These are phyloP conservation scores for Spiraea crenata DNA, from an alignment of 331 rosid genomes.

Conservation along the genomic window DNA sequence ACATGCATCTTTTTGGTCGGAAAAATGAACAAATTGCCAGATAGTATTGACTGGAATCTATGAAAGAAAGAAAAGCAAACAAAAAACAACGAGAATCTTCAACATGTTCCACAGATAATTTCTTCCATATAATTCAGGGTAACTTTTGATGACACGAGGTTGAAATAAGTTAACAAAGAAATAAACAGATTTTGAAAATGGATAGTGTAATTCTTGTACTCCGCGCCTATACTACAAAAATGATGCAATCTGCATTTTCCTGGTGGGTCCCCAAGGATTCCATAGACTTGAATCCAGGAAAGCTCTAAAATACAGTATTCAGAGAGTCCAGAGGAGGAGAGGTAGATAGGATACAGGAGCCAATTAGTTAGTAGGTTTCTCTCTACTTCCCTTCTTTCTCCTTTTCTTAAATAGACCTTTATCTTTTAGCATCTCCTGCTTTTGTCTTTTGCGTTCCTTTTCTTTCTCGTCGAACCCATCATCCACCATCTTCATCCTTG, in stretches of 20 bases:
- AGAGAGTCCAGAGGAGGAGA: not conserved
- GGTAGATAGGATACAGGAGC: not conserved
- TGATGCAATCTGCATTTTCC: not conserved
- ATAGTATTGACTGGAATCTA: too few species aligned
- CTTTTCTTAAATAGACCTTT: constrained; percentile 64
- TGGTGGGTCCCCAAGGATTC: not conserved
- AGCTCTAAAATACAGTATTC: not conserved
- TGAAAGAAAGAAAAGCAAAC: too few species aligned
- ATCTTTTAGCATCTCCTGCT: constrained; percentile 50
- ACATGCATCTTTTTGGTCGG: too few species aligned
- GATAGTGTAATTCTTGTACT: not conserved
- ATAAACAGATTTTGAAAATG: not conserved
- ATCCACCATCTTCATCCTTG: constrained; percentile 76
- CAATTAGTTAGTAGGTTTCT: not conserved
- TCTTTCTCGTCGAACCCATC: constrained; percentile 77
- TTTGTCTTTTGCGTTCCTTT: constrained; percentile 68
- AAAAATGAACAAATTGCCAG: too few species aligned
- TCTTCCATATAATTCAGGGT: too few species aligned
- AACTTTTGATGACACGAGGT: not conserved
- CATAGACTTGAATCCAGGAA: not conserved
- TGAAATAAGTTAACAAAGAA: not conserved
- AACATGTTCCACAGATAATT: too few species aligned
- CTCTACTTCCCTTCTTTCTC: constrained; percentile 52
- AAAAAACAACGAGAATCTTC: too few species aligned
- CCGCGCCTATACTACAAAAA: constrained; percentile 7